Evolutionary conservation across 495 filamentous ascomycete genomes (phyloP).

Genomic region (Bombardia bombarda): DNA sequence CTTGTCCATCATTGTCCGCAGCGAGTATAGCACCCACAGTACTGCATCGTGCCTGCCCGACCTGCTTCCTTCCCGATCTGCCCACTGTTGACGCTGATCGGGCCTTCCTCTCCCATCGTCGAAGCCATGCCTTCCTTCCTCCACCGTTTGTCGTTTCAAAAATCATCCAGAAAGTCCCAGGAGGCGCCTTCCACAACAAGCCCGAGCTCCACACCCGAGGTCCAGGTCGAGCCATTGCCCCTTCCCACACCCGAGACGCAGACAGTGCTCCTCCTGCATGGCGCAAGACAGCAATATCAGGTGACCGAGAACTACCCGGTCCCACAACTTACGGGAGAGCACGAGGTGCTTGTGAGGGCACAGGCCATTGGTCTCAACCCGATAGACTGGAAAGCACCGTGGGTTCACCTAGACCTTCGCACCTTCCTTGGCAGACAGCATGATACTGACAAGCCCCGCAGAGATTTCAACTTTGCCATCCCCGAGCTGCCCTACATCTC

Average conservation of each 20-base stretch:
- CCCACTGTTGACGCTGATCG: no score
- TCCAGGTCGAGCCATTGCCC: neutral
- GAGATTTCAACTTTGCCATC: conserved; percentile 59
- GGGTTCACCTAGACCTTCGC: conserved; percentile 14
- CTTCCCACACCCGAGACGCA: conserved; percentile 20
- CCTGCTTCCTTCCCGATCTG: no score
- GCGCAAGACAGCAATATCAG: conserved; percentile 32
- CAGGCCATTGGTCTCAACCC: conserved; percentile 60
- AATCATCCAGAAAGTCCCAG: conserved; percentile 6
- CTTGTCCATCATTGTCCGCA: no score
- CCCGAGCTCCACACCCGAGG: neutral
- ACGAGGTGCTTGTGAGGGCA: conserved; percentile 51
- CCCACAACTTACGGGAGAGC: conserved; percentile 27
- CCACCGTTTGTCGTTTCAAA: conserved; percentile 14
- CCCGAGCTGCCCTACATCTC: conserved; percentile 59
- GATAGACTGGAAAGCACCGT: conserved; percentile 69
- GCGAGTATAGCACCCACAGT: no score
- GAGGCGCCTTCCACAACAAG: conserved; percentile 3
- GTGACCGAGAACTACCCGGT: conserved; percentile 39
- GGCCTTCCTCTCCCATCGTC: neutral
- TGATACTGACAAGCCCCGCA: conserved; percentile 12
- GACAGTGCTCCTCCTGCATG: conserved; percentile 36
- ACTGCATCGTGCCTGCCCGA: no score
- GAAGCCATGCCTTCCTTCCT: conserved; percentile 11
- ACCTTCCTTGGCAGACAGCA: neutral